phyloP scores from a whole-genome alignment of 345 rosid species.

The Eucalyptus polyanthemos region DNA sequence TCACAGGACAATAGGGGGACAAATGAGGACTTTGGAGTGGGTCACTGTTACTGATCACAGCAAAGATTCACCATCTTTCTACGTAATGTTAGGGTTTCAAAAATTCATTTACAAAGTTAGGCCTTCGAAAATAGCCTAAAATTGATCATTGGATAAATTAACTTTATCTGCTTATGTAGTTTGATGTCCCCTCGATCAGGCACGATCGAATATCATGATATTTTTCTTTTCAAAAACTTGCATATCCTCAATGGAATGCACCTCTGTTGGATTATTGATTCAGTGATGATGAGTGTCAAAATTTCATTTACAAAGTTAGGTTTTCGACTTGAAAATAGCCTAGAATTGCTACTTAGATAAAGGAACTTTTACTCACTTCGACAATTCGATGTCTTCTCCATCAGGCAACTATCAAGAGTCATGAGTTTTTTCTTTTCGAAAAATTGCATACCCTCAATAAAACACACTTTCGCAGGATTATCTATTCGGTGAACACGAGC shows the following conservation, averaged over 20 bases:
- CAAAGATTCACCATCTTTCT: neutral
- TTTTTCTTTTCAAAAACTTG: too few species aligned
- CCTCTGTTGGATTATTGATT: too few species aligned
- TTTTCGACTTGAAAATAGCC: neutral
- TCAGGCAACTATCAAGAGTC: neutral
- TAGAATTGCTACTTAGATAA: neutral
- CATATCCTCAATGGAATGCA: too few species aligned
- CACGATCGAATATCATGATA: too few species aligned
- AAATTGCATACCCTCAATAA: neutral
- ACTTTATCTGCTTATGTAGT: neutral
- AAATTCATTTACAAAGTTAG: neutral
- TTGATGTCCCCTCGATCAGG: too few species aligned
- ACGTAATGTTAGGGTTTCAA: neutral
- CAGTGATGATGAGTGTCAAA: neutral
- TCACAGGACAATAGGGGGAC: neutral
- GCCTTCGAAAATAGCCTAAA: neutral
- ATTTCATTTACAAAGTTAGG: neutral
- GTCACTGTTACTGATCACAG: neutral
- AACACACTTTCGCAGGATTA: neutral
- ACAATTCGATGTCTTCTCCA: neutral
- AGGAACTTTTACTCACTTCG: neutral
- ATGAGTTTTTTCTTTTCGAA: neutral
- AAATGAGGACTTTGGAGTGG: neutral
- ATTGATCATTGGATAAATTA: neutral
- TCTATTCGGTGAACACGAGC: neutral